Evolutionary conservation across 2,329 filamentous ascomycete genomes (phyloP).

Genomic region (Metarhizium guizhouense): DNA sequence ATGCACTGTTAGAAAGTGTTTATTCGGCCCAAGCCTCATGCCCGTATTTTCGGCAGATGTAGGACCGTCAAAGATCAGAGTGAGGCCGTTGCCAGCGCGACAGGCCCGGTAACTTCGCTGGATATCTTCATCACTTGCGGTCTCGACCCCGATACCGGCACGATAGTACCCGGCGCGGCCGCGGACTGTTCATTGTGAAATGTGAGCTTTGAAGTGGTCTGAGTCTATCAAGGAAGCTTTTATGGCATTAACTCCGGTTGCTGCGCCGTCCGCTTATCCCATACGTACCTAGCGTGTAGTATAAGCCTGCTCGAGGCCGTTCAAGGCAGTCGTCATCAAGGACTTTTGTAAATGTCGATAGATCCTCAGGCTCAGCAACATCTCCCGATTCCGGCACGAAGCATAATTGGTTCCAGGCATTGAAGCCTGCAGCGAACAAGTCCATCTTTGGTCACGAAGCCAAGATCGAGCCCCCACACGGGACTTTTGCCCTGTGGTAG

Average conservation of each 20-base stretch:
- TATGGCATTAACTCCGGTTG: not conserved
- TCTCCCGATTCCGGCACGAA: slow-evolving; percentile 18
- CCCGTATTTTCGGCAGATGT: not conserved
- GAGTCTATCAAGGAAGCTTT: not conserved
- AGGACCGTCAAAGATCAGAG: not conserved
- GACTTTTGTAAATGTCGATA: slow-evolving; percentile 33
- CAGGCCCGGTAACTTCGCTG: not conserved
- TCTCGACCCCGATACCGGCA: slow-evolving; percentile 3
- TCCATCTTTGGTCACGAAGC: slow-evolving; percentile 25
- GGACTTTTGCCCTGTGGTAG: not conserved
- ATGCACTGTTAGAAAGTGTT: slow-evolving; percentile 12
- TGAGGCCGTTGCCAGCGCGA: slow-evolving; percentile 3
- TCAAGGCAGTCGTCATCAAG: slow-evolving; percentile 27
- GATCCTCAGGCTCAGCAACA: slow-evolving; percentile 33
- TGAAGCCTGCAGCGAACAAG: slow-evolving; percentile 47
- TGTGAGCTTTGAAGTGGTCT: not conserved
- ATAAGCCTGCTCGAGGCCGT: slow-evolving; percentile 25
- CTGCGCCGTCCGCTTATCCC: not conserved
- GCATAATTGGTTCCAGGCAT: slow-evolving; percentile 47
- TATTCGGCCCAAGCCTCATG: not conserved
- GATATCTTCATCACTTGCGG: not conserved
- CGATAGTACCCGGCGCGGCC: not conserved
- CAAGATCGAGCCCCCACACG: not conserved
- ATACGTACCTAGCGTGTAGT: slow-evolving; percentile 38
- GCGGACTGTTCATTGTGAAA: not conserved